phyloP scores from a whole-genome alignment of 2,329 filamentous ascomycete genomes.

The Daldinia sp. region DNA sequence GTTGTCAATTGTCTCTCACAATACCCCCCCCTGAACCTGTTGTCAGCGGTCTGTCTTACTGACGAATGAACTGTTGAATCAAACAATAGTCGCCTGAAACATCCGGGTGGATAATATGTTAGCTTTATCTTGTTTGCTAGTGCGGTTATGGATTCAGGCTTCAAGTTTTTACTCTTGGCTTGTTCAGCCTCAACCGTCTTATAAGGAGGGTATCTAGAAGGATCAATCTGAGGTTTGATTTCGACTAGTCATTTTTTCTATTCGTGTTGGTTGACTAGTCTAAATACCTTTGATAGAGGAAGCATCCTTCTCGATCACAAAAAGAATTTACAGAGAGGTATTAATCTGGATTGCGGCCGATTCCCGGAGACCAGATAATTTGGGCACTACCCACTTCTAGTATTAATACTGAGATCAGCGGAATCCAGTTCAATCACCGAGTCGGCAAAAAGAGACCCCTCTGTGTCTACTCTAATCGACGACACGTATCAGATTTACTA shows the following conservation, averaged over 20 bases:
- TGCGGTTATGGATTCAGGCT: slow-evolving; percentile 15
- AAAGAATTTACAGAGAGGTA: slow-evolving; percentile 11
- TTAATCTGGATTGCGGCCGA: slow-evolving; percentile 17
- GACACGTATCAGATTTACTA: slow-evolving; percentile 10
- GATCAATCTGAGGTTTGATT: slow-evolving; percentile 11
- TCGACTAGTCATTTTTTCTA: slow-evolving; percentile 39
- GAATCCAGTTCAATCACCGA: background rate
- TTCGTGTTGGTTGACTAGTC: slow-evolving; percentile 31
- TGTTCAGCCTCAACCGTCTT: slow-evolving; percentile 32
- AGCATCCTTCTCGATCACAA: slow-evolving; percentile 9
- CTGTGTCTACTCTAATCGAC: slow-evolving; percentile 3
- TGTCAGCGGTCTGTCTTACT: slow-evolving; percentile 10
- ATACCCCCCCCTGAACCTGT: slow-evolving; percentile 5
- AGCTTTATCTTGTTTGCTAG: slow-evolving; percentile 14
- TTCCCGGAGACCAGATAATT: slow-evolving; percentile 22
- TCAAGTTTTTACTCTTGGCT: slow-evolving; percentile 14
- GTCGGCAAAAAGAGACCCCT: background rate
- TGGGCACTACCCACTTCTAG: slow-evolving; percentile 11
- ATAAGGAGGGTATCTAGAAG: slow-evolving; percentile 12
- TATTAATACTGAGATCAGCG: slow-evolving; percentile 7
- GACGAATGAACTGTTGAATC: slow-evolving; percentile 10
- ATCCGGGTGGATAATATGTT: background rate
- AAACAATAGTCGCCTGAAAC: slow-evolving; percentile 31
- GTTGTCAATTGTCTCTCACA: slow-evolving; percentile 8
- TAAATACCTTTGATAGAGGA: slow-evolving; percentile 10